Base-by-base conservation (phyloP, 2,329 filamentous ascomycete species). In the Pseudocercospora crystallina region DNA sequence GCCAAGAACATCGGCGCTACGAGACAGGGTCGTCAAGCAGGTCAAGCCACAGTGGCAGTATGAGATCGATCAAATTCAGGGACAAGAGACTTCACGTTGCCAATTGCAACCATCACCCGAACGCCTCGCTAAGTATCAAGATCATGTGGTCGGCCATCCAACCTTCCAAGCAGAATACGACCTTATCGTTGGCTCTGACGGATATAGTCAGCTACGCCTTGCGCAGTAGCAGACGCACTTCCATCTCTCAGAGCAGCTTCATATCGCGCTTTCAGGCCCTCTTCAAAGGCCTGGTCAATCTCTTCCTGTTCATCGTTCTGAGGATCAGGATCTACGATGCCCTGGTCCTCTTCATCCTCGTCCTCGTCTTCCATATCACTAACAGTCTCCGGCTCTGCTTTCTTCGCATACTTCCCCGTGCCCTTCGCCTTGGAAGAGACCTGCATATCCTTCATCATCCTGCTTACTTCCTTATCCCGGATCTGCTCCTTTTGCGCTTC, bases 371-470 rank as follows among this genome's bases (percentile, higher is more conserved):
- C 75, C 3, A 69, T 68, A 49, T 78, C 76, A 53, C 75, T 78
- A 47, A 79, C 72, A 2, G 76, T 78, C 64, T 78, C 74, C 4
- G 76, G 71, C 49, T 77, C 76, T 39, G 72, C 71, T 53, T 71
- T 73, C 45, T 54, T 57, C n/a, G 49, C 49, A 41, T 68, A 68
- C 33, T 69, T 69, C 11, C 59, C 63, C 8, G 63, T 65, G 13
- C 62, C 62, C 43, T 68, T 69, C n/a, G 61, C 58, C 40, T 61
- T 65, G 34, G 69, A 71, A 14, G 76, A 76, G 39, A 89, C 80
- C 46, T 79, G 78, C 89, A 99, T 95, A 61, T 94, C 92, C 68
- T 87, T 86, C 90, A 99, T 96, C 77, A 99, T 83, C 75, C 89
- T 90, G 54, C 88, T 89, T 26, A 99, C 74, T 69, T 99, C 91